Evolutionary conservation across 1,139 yeast species (phyloP).

Genomic region (Magnusiomyces sp.): DNA sequence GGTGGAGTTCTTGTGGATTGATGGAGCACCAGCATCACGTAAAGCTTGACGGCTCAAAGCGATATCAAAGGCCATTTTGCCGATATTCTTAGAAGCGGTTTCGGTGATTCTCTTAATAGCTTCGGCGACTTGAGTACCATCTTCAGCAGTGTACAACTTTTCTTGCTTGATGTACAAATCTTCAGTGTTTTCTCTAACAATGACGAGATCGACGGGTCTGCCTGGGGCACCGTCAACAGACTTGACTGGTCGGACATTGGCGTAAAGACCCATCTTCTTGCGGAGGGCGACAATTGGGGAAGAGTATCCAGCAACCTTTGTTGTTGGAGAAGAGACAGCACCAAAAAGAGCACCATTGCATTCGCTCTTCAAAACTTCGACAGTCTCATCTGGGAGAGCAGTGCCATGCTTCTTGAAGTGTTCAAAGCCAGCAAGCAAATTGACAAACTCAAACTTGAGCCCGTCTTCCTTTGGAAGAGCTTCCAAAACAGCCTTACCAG

Average conservation of each 20-base stretch:
- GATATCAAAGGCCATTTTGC: slow-evolving; percentile 84
- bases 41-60: slow-evolving; percentile 84
- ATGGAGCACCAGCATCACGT: slow-evolving; percentile 53
- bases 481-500: slow-evolving; percentile 80
- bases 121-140: slow-evolving; percentile 83
- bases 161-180: slow-evolving; percentile 95
- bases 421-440: slow-evolving; percentile 91
- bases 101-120: slow-evolving; percentile 95
- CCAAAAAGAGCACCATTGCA: slow-evolving; percentile 98
- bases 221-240: slow-evolving; percentile 70
- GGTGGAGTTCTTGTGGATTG: slow-evolving; percentile 43
- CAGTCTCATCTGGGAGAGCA: slow-evolving; percentile 91
- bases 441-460: slow-evolving; percentile 73
- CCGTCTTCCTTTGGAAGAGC: slow-evolving; percentile 68
- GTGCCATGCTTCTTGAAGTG: slow-evolving; percentile 86
- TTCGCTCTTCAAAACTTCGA: slow-evolving; percentile 61
- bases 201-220: slow-evolving; percentile 92
- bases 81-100: slow-evolving; percentile 75
- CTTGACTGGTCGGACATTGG: slow-evolving; percentile 96
- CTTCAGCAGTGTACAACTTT: slow-evolving; percentile 56
- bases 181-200: slow-evolving; percentile 97
- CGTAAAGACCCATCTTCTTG: slow-evolving; percentile 87
- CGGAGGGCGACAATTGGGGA: slow-evolving; percentile 97
- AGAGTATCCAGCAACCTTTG: slow-evolving; percentile 91
- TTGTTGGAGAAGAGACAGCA: slow-evolving; percentile 89